phyloP scores from a whole-genome alignment of 2,329 filamentous ascomycete species.

The Stachybotrys echinatus region DNA sequence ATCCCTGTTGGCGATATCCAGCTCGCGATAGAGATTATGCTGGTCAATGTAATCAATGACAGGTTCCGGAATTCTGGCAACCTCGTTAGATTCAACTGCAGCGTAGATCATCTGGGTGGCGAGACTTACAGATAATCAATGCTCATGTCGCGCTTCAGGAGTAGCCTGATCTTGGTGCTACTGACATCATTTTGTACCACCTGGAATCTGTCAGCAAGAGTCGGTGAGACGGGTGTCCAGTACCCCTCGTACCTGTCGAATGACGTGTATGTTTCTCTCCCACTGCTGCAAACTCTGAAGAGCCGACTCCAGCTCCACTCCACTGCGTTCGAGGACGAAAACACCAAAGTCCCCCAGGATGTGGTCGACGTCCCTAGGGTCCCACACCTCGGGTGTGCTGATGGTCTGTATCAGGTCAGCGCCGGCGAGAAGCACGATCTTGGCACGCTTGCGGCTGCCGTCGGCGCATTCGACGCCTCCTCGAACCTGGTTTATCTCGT shows the following conservation, averaged over 20 bases:
- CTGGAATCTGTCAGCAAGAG: constrained; percentile 36
- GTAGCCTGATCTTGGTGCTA: constrained; percentile 75
- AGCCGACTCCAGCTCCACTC: constrained; percentile 85
- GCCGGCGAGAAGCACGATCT: constrained; percentile 78
- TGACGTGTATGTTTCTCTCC: constrained; percentile 82
- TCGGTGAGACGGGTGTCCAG: constrained; percentile 4
- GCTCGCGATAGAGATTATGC: constrained; percentile 58
- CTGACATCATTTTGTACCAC: constrained; percentile 78
- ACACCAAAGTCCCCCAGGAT: constrained; percentile 80
- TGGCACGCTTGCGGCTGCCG: constrained; percentile 60
- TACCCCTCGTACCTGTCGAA: constrained; percentile 43
- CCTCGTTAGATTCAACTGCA: neutral
- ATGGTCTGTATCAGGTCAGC: constrained; percentile 71
- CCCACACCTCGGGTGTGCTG: constrained; percentile 74
- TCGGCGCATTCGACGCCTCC: constrained; percentile 69
- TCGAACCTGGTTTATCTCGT: constrained; percentile 75
- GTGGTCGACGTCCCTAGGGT: constrained; percentile 75
- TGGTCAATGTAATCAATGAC: constrained; percentile 72
- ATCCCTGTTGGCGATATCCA: constrained; percentile 16
- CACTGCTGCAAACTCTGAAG: constrained; percentile 75
- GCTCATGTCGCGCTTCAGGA: constrained; percentile 74
- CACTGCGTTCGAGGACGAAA: constrained; percentile 76
- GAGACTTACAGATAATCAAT: constrained; percentile 59
- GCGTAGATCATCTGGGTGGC: neutral
- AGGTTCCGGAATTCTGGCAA: constrained; percentile 51